Evolutionary conservation across 2,329 filamentous ascomycete genomes (phyloP).

Genomic region (Ophiocordyceps camponoti-leonardi): DNA sequence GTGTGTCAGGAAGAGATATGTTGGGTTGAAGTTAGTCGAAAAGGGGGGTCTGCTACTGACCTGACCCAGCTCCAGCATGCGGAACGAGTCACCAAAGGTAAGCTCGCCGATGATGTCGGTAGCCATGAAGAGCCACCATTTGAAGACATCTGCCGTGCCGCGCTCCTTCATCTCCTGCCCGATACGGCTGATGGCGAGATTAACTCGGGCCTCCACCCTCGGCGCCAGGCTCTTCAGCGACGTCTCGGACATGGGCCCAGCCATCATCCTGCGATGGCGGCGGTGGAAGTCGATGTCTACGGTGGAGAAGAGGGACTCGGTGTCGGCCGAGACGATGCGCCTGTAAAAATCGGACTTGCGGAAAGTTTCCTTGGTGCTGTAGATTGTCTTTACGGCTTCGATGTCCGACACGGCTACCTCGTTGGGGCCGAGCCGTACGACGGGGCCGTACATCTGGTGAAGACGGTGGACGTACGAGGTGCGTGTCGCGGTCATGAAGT

Average conservation of each 20-base stretch:
- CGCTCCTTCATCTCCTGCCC: slow-evolving; percentile 19
- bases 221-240: slow-evolving; percentile 14
- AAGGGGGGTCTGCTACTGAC: slow-evolving; percentile 11
- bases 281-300: slow-evolving; percentile 20
- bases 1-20: not conserved
- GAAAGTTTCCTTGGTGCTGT: slow-evolving; percentile 10
- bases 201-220: slow-evolving; percentile 17
- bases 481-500: slow-evolving; percentile 5
- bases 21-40: too few species aligned
- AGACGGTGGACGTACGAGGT: slow-evolving; percentile 7
- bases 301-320: slow-evolving; percentile 19
- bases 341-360: slow-evolving; percentile 9
- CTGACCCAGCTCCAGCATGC: slow-evolving; percentile 29
- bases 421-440: slow-evolving; percentile 10
- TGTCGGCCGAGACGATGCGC: slow-evolving; percentile 4
- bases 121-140: slow-evolving; percentile 36
- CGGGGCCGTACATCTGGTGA: slow-evolving; percentile 9
- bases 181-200: slow-evolving; percentile 24
- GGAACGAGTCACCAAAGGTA: slow-evolving; percentile 37
- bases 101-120: slow-evolving; percentile 37
- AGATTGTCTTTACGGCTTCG: slow-evolving; percentile 13
- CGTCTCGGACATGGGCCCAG: slow-evolving; percentile 19
- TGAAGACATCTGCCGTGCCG: slow-evolving; percentile 26
- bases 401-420: slow-evolving; percentile 8
- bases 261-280: slow-evolving; percentile 22